Base-by-base conservation (phyloP, 225 moss, liverwort and hornwort genomes). In the Lunularia cruciata region DNA sequence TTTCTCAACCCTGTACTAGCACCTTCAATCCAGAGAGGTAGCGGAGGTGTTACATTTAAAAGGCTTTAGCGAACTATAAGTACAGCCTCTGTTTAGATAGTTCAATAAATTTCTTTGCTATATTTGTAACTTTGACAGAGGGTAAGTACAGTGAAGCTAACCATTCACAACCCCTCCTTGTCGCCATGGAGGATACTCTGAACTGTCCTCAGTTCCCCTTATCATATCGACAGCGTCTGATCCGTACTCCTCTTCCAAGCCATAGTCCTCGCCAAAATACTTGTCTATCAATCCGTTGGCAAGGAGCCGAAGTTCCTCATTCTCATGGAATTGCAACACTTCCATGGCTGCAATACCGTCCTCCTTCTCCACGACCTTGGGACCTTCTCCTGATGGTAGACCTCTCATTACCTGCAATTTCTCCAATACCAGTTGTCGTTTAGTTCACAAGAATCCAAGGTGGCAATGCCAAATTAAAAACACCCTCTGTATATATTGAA, bases 301-400 rank as follows among this genome's bases (percentile, higher is more conserved):
- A 88, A 92, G 87, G 4, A 81, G 52, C 49, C 86, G 81, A 14
- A 96, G 87, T 51, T 90, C 92, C 43, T 92, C 84, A 47, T 96
- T 96, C 57, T 82, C 92, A 68, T 92, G 88, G 73, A 86, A 92
- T 71, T 86, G 86, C 58, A 96, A 81, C 57, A 82, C 82, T 72
- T 96, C 92, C 82, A 96, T 89, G 0, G 90, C 96, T 60, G 92
- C 90, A 78, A 96, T 92, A 2, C 96, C 96, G 69, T 96, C 96
- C 72, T 90, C 92, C 82, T 92, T 92, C 76, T 96, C 96, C 63
- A 96, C 92, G 40, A 96, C 82, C 74, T 90, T 89, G 30, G 90
- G 87, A 25, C 96, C 95, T 72, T 79, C 88, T 64, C 84, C 88
- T 65, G 71, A 79, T 36, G 96, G 96, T 56, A 96, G 67, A 43